Percentiles rank a stretch among this genome's conserved stretches.
Conservation (phyloP, 768 basidiomycete species). For the Rhodotorula babjevae region DNA sequence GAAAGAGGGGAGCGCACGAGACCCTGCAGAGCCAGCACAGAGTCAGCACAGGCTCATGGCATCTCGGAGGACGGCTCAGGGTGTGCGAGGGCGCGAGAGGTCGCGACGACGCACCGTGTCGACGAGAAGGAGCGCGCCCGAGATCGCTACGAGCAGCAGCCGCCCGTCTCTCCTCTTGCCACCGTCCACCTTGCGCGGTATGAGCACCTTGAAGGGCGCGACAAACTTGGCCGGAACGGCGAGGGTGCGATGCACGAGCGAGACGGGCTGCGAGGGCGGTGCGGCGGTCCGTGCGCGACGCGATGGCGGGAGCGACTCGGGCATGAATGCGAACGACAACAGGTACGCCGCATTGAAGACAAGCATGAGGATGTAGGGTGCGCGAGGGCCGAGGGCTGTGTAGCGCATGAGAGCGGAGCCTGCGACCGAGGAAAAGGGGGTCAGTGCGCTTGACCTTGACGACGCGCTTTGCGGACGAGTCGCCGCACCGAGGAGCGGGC, state of each 20-base stretch:
- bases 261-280: no score
- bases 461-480: no score
- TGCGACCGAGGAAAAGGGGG: neutral
- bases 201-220: neutral
- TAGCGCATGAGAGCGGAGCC: constrained; percentile 7
- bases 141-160: constrained; percentile 3
- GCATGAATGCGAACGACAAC: constrained; percentile 5
- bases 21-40: no score
- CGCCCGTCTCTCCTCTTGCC: constrained; percentile 2
- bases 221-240: neutral
- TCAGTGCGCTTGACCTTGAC: neutral
- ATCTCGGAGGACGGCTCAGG: no score
- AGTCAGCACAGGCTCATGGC: no score
- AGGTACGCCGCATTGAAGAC: neutral
- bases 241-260: neutral
- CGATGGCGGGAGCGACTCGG: constrained; percentile 14
- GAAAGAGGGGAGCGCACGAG: no score
- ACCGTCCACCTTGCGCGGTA: neutral
- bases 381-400: neutral
- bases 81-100: neutral
- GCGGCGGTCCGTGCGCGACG: neutral
- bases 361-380: neutral
- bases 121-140: constrained; percentile 11
- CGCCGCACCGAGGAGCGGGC: constrained; percentile 13
- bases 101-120: neutral